phyloP scores from a whole-genome alignment of 345 rosid species.

The Bruguiera sexangula region DNA sequence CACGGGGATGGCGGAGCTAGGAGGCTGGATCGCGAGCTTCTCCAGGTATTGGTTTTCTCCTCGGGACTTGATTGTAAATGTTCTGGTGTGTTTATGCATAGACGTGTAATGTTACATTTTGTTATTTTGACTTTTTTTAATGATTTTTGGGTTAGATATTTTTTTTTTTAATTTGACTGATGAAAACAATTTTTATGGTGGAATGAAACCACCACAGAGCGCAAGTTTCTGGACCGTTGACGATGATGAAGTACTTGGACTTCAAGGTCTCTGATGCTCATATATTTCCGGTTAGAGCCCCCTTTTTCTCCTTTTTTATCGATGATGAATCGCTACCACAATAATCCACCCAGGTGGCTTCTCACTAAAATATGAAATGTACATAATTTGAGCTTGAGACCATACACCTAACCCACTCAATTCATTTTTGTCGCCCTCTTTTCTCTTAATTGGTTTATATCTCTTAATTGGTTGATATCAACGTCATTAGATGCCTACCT shows the following conservation, averaged over 20 bases:
- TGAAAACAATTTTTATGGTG: not conserved
- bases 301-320: no score
- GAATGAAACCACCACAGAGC: constrained; percentile 30
- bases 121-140: no score
- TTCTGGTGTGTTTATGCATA: no score
- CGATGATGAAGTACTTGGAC: constrained; percentile 22
- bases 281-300: constrained; percentile 16
- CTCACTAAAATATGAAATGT: no score
- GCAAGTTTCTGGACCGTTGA: constrained; percentile 49
- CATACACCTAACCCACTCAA: not conserved
- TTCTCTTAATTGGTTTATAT: not conserved
- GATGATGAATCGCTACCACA: no score
- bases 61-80: not conserved
- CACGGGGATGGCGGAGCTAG: constrained; percentile 52
- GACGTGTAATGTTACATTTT: no score
- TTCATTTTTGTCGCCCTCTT: not conserved
- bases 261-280: constrained; percentile 36
- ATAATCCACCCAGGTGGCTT: no score
- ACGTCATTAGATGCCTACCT: no score
- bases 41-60: constrained; percentile 39
- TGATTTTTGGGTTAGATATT: not conserved
- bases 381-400: no score
- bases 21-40: constrained; percentile 42
- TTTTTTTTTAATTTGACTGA: not conserved
- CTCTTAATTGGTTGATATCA: not conserved